These are phyloP conservation scores for Diversispora eburnea DNA, from an alignment of 192 early-diverging fungal genomes.

Conservation along the genomic window DNA sequence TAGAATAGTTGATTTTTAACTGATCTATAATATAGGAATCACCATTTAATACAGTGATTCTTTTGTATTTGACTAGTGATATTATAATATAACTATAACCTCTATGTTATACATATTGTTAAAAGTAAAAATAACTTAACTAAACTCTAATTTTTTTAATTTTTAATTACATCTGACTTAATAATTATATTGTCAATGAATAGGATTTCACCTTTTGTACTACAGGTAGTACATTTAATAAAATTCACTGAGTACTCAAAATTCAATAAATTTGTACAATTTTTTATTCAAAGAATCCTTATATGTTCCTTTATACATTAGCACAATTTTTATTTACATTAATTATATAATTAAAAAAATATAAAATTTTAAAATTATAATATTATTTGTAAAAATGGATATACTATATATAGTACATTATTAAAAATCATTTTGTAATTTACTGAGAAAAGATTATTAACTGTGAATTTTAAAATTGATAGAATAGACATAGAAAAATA, in stretches of 20 bases:
- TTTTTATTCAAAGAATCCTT: not conserved
- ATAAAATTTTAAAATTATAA: not conserved
- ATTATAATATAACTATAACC: too few relatives aligned
- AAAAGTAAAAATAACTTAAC: too few relatives aligned
- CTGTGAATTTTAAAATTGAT: not conserved
- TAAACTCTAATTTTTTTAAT: too few relatives aligned
- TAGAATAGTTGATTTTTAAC: too few relatives aligned
- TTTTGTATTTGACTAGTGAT: too few relatives aligned
- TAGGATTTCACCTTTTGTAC: slow-evolving; percentile 12
- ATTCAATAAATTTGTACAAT: not conserved
- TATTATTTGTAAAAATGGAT: not conserved
- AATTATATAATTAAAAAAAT: not conserved
- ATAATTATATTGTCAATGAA: too few relatives aligned
- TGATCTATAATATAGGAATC: too few relatives aligned
- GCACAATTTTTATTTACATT: not conserved
- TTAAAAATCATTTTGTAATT: not conserved
- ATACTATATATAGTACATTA: slow-evolving; percentile 11
- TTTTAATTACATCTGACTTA: too few relatives aligned
- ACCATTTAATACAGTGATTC: too few relatives aligned
- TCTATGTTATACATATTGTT: too few relatives aligned
- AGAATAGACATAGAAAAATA: not conserved
- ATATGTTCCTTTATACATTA: not conserved
- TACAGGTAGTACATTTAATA: not conserved
- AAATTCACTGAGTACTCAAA: not conserved
- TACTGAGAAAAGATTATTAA: not conserved